phyloP scores from a whole-genome alignment of 805 yeast species.

The Candida manassasensis region DNA sequence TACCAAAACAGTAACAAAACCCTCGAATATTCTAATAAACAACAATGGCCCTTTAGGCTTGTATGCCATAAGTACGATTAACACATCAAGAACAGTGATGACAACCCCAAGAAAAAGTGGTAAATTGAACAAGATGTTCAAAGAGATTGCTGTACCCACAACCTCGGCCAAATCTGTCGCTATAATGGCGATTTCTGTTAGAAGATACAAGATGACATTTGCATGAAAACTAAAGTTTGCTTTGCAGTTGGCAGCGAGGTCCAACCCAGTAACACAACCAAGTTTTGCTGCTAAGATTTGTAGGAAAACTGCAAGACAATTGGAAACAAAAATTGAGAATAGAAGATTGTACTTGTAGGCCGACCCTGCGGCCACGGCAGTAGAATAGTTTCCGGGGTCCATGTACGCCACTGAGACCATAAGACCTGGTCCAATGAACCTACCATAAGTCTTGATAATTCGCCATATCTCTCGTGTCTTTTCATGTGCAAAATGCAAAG shows the following conservation, averaged over 20 bases:
- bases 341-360: slow-evolving; percentile 74
- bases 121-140: slow-evolving; percentile 73
- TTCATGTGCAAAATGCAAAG: too few species aligned
- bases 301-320: slow-evolving; percentile 79
- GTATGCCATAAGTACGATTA: slow-evolving; percentile 82
- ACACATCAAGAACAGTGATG: slow-evolving; percentile 79
- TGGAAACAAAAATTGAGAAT: slow-evolving; percentile 74
- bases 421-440: slow-evolving; percentile 89
- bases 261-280: slow-evolving; percentile 93
- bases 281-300: slow-evolving; percentile 82
- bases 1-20: slow-evolving; percentile 72
- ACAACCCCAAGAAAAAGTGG: slow-evolving; percentile 84
- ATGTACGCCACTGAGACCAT: slow-evolving; percentile 94
- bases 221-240: slow-evolving; percentile 61
- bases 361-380: slow-evolving; percentile 93
- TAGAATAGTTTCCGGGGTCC: slow-evolving; percentile 97
- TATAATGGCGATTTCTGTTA: slow-evolving; percentile 87
- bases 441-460: slow-evolving; percentile 43
- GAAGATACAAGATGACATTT: slow-evolving; percentile 58
- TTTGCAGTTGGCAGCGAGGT: slow-evolving; percentile 83
- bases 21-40: slow-evolving; percentile 75
- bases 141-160: slow-evolving; percentile 94
- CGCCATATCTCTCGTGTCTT: neutral
- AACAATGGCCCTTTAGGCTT: slow-evolving; percentile 78
- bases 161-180: slow-evolving; percentile 97